phyloP scores from a whole-genome alignment of 345 rosid species.

The Populus deltoides region DNA sequence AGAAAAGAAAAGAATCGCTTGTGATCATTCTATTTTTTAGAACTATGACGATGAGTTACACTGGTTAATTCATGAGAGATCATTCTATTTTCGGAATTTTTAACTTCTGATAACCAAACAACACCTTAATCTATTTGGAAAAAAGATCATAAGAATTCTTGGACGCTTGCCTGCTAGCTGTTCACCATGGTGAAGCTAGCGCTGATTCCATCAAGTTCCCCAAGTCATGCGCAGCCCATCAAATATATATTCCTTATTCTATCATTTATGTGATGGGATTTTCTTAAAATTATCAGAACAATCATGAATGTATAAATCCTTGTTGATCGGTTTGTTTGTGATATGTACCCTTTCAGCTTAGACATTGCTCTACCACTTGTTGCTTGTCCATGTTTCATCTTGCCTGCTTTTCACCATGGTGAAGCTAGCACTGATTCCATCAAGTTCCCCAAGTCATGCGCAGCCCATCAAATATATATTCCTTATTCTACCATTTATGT shows the following conservation, averaged over 20 bases:
- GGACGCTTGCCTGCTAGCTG: background rate
- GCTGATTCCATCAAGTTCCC: background rate
- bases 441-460: background rate
- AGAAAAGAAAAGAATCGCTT: no score
- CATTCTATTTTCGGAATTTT: no score
- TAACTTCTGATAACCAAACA: no score
- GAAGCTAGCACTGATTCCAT: background rate
- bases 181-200: background rate
- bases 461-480: background rate
- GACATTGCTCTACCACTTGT: constrained; percentile 6
- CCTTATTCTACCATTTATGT: background rate
- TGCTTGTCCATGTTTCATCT: constrained; percentile 9
- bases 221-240: background rate
- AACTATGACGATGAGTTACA: no score
- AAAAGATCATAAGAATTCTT: background rate
- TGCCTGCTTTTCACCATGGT: background rate
- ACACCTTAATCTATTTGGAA: no score
- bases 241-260: background rate
- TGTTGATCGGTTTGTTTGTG: background rate
- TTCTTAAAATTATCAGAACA: background rate
- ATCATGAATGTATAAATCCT: background rate
- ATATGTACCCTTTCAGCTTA: background rate
- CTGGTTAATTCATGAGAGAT: no score
- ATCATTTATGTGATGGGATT: background rate
- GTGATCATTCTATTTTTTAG: no score